Conservation (phyloP, 2,329 filamentous ascomycete genomes). For the Colletotrichum coccodes region DNA sequence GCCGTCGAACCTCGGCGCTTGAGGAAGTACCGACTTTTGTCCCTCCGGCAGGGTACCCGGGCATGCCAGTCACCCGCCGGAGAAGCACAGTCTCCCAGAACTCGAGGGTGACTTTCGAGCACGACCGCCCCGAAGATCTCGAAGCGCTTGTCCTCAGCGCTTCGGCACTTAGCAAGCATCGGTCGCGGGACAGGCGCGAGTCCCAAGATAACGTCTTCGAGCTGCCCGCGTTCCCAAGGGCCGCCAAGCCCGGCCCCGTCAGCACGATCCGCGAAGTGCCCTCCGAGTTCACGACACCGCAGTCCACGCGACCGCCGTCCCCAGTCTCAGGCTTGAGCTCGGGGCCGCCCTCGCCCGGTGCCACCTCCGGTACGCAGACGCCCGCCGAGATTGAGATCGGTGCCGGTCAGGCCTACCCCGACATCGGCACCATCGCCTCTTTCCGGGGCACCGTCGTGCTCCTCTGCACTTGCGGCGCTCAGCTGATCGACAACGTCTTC, state of each 20-base stretch:
- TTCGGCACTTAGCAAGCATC: constrained; percentile 11
- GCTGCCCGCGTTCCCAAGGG: constrained; percentile 14
- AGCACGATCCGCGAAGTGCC: constrained; percentile 26
- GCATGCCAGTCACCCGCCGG: constrained; percentile 13
- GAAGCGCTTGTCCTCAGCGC: constrained; percentile 18
- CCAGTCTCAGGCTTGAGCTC: constrained; percentile 7
- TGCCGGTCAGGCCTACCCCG: constrained; percentile 20
- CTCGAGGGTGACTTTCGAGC: constrained; percentile 11
- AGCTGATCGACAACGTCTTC: constrained; percentile 21
- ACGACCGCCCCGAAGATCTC: constrained; percentile 10
- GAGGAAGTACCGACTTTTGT: constrained; percentile 21
- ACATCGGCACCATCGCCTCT: constrained; percentile 19
- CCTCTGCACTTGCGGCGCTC: constrained; percentile 21
- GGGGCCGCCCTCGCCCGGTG: constrained; percentile 8
- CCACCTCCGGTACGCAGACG: background rate
- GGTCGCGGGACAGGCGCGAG: constrained; percentile 16
- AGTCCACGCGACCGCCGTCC: constrained; percentile 24
- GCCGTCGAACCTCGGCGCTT: constrained; percentile 16
- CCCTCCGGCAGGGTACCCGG: constrained; percentile 12
- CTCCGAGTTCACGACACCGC: constrained; percentile 19
- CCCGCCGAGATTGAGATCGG: constrained; percentile 11
- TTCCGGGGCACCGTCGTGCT: constrained; percentile 17
- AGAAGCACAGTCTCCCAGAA: constrained; percentile 21
- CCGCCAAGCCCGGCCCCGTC: constrained; percentile 19
- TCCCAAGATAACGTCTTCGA: constrained; percentile 24